Conservation (phyloP, 805 yeast species). For the Myxozyma monticola region DNA sequence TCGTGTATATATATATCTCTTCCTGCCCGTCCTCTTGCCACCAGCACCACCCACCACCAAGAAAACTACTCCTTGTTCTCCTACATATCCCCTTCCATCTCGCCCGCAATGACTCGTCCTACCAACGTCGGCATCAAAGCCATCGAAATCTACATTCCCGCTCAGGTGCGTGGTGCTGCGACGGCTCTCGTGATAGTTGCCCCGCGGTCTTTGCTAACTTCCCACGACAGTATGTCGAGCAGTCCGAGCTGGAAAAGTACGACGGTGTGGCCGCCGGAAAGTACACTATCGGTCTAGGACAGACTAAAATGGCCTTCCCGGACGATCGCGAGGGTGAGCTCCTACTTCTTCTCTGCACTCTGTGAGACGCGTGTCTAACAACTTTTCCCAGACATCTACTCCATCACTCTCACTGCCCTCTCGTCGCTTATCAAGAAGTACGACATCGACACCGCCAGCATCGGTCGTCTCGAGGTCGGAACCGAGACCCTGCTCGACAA, state of each 20-base stretch:
- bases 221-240: conserved; percentile 68
- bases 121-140: conserved; percentile 96
- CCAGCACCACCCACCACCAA: neutral
- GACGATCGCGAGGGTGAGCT: conserved; percentile 75
- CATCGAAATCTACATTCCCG: conserved; percentile 87
- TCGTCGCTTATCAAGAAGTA: conserved; percentile 75
- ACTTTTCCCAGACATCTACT: conserved; percentile 68
- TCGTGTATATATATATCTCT: too few species aligned
- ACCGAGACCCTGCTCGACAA: conserved; percentile 96
- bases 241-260: conserved; percentile 77
- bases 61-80: neutral
- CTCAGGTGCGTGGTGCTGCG: conserved; percentile 49
- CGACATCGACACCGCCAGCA: conserved; percentile 72
- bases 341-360: neutral
- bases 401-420: conserved; percentile 86
- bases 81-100: neutral
- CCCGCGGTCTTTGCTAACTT: neutral
- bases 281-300: conserved; percentile 98
- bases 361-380: neutral
- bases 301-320: conserved; percentile 96
- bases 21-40: neutral
- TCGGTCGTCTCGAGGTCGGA: conserved; percentile 97
- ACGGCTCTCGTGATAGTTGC: neutral
- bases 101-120: conserved; percentile 45
- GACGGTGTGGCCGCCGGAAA: conserved; percentile 91